phyloP scores from a whole-genome alignment of 345 rosid species.

The Linum lewisii region DNA sequence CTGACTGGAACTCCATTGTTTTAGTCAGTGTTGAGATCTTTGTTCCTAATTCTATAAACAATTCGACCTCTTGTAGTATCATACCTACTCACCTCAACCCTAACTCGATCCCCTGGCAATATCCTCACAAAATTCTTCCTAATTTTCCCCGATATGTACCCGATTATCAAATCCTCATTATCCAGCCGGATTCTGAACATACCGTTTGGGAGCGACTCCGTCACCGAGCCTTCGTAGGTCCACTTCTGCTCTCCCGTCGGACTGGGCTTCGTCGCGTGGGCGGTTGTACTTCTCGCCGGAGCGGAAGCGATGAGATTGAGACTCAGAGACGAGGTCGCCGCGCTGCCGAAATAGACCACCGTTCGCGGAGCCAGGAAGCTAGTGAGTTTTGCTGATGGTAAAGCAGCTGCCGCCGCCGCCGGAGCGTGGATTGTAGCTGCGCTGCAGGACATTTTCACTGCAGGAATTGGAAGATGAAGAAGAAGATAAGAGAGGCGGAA shows the following conservation, averaged over 20 bases:
- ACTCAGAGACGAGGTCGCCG: background rate
- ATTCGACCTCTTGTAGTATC: constrained; percentile 80
- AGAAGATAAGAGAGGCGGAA: background rate
- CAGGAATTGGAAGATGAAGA: background rate
- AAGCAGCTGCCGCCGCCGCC: background rate
- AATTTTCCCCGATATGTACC: constrained; percentile 87
- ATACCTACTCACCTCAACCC: constrained; percentile 75
- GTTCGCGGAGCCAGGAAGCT: background rate
- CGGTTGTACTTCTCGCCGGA: background rate
- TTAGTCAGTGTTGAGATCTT: constrained; percentile 15
- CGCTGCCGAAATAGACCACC: background rate
- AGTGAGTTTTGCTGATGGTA: background rate
- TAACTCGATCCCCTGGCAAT: constrained; percentile 83
- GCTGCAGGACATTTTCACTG: background rate
- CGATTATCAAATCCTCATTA: constrained; percentile 52
- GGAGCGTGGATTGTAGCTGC: background rate
- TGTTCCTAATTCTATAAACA: constrained; percentile 42
- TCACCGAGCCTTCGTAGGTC: constrained; percentile 45
- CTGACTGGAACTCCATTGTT: too few species aligned
- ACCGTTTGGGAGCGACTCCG: constrained; percentile 52
- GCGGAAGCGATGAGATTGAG: background rate
- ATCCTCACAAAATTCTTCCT: constrained; percentile 75
- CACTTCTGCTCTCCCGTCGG: constrained; percentile 33
- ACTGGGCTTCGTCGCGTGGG: background rate
- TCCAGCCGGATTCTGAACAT: constrained; percentile 63